Evolutionary conservation across 2,329 filamentous ascomycete species (phyloP).

Genomic region (Cercospora zeae-maydis): DNA sequence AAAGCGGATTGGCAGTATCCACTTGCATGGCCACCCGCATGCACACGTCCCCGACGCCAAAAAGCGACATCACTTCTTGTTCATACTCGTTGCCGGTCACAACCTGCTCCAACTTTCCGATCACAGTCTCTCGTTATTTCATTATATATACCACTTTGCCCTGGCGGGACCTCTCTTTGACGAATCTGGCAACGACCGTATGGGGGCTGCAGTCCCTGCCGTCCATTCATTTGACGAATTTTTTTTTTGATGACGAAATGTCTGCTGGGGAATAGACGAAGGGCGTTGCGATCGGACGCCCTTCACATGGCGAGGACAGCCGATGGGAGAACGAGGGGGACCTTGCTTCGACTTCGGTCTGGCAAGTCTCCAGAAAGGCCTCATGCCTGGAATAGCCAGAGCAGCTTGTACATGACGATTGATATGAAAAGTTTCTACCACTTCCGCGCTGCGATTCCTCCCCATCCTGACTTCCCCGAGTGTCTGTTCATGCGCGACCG

Average conservation of each 20-base stretch:
- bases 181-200: slow-evolving; percentile 22
- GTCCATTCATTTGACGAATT: slow-evolving; percentile 30
- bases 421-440: background rate
- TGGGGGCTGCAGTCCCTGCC: slow-evolving; percentile 19
- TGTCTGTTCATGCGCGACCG: background rate
- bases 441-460: background rate
- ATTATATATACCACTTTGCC: slow-evolving; percentile 18
- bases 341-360: background rate
- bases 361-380: background rate
- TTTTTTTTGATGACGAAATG: slow-evolving; percentile 21
- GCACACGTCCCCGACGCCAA: background rate
- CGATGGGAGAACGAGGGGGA: background rate
- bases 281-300: background rate
- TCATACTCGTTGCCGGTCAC: slow-evolving; percentile 8
- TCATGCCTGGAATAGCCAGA: background rate
- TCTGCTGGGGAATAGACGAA: slow-evolving; percentile 6
- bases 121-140: slow-evolving; percentile 14
- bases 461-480: background rate
- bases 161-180: slow-evolving; percentile 25
- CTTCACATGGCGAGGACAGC: background rate
- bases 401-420: slow-evolving; percentile 5
- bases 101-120: background rate
- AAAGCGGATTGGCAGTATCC: background rate
- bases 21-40: slow-evolving; percentile 4
- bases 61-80: slow-evolving; percentile 11